Base-by-base conservation (phyloP, 2,329 filamentous ascomycete genomes). In the Alternaria arborescens region DNA sequence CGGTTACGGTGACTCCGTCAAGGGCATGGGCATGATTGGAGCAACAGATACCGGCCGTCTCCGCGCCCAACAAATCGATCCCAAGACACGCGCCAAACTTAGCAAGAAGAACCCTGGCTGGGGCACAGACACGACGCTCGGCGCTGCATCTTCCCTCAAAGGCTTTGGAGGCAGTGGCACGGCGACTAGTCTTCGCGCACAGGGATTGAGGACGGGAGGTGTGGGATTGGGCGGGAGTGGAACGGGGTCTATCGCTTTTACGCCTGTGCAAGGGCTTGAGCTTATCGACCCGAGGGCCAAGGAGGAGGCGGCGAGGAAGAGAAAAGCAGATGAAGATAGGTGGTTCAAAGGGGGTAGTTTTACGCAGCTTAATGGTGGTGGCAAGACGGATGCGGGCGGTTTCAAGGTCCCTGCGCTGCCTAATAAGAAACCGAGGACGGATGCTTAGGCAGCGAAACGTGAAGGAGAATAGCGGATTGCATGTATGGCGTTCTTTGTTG, bases 301-400 rank as follows among this genome's bases (percentile, higher is more conserved):
- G 69, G 91, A 92, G 8, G 93, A 97, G 81, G 86, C 97, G 77
- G 93, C 87, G 75, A 87, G 93, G 71, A 98, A 98, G 83, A 85
- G 93, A 65, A 96, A 97, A 77, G 94, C 93, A 0, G 95, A 98
- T 66, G 93, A 97, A 76, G 94, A 98, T 76, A 85, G 93, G 38
- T 99, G 93, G 90, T 99, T 99, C 83, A 97, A 95, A 79, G 92
- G 93, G 47, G 95, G 95, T n/a, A 94, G 92, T 0, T 99, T 99
- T 75, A 97, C 95, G 8, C 94, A 97, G 78, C 87, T 97, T 57
- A 88, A 88, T 52, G 71, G 62, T 16, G 62, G 47, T 0, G 61
- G 64, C 1, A 91, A 80, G 68, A 75, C 80, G 8, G 83, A 84
- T 63, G 85, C 84, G 52, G 87, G 84, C 11, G 90, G 88, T 1